Percentiles rank a stretch among this genome's conserved stretches.
These are phyloP conservation scores for Penicillium odoratum DNA, from an alignment of 495 filamentous ascomycete species.

Conservation along the genomic window DNA sequence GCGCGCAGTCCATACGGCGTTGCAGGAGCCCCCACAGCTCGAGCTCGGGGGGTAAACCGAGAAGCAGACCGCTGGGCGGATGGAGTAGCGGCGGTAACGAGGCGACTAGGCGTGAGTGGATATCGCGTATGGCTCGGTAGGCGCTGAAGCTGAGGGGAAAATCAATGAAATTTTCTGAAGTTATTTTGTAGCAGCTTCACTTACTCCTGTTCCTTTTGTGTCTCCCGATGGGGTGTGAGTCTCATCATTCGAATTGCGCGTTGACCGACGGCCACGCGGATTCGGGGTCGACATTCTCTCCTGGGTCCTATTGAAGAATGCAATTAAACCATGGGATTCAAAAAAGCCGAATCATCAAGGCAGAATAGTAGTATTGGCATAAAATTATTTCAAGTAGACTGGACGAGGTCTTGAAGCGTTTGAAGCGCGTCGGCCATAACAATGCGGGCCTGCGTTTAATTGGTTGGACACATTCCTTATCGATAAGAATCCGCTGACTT, in stretches of 20 bases:
- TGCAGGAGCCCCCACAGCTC: slow-evolving; percentile 45
- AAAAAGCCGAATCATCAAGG: not conserved
- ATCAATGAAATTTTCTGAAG: not conserved
- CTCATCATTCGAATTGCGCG: slow-evolving; percentile 25
- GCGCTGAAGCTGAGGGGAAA: slow-evolving; percentile 33
- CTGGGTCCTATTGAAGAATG: not conserved
- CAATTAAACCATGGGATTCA: not conserved
- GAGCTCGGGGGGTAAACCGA: slow-evolving; percentile 38
- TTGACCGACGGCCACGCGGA: slow-evolving; percentile 35
- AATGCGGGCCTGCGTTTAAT: slow-evolving; percentile 22
- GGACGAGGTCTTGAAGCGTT: slow-evolving; percentile 3
- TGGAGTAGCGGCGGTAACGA: slow-evolving; percentile 34
- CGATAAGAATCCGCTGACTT: slow-evolving; percentile 39
- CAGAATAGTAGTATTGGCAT: not conserved
- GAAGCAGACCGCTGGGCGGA: slow-evolving; percentile 38
- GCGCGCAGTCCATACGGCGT: slow-evolving; percentile 76
- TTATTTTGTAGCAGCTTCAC: not conserved
- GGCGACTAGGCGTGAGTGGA: slow-evolving; percentile 43
- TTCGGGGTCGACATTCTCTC: slow-evolving; percentile 41
- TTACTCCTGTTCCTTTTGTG: slow-evolving; percentile 34
- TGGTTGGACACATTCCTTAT: slow-evolving; percentile 25
- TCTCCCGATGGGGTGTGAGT: slow-evolving; percentile 34
- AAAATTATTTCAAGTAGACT: not conserved
- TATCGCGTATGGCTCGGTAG: slow-evolving; percentile 37
- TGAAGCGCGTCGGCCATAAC: slow-evolving; percentile 27